phyloP scores from a whole-genome alignment of 177 flowering plant species.

The Vitis hybrid region DNA sequence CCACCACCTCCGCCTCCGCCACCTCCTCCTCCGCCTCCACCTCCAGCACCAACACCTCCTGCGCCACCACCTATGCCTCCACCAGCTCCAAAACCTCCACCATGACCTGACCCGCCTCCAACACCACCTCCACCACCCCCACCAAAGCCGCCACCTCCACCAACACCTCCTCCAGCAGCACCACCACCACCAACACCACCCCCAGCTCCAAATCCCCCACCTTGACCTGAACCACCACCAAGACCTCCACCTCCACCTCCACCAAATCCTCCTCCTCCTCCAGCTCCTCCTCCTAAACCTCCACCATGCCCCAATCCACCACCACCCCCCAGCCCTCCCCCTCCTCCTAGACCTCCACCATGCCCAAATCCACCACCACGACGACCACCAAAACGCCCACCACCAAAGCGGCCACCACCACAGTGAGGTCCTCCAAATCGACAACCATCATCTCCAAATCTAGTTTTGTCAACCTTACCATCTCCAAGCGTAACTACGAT shows the following conservation, averaged over 20 bases:
- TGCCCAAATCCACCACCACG: constrained; percentile 1
- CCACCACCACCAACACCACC: constrained; percentile 15
- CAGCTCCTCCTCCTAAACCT: background rate
- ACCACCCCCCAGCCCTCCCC: constrained; percentile 1
- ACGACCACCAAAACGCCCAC: background rate
- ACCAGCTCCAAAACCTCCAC: constrained; percentile 29
- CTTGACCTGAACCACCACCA: background rate
- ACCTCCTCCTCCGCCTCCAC: constrained; percentile 16
- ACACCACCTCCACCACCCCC: constrained; percentile 27
- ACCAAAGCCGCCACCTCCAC: constrained; percentile 17
- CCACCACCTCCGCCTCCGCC: constrained; percentile 38
- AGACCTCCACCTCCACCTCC: too few relatives aligned
- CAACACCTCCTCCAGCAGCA: constrained; percentile 15
- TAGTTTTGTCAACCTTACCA: constrained; percentile 18
- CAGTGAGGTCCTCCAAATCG: constrained; percentile 17
- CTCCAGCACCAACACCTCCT: constrained; percentile 25
- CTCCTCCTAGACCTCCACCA: constrained; percentile 4
- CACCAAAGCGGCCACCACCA: constrained; percentile 18
- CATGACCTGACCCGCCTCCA: background rate
- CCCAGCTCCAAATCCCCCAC: background rate
- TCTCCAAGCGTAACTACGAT: constrained; percentile 30
- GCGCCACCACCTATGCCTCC: constrained; percentile 14
- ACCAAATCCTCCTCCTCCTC: background rate
- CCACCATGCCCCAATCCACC: background rate
- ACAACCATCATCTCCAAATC: constrained; percentile 24